phyloP scores from a whole-genome alignment of 2,329 filamentous ascomycete species.

The Rhexocercosporidium sp. region DNA sequence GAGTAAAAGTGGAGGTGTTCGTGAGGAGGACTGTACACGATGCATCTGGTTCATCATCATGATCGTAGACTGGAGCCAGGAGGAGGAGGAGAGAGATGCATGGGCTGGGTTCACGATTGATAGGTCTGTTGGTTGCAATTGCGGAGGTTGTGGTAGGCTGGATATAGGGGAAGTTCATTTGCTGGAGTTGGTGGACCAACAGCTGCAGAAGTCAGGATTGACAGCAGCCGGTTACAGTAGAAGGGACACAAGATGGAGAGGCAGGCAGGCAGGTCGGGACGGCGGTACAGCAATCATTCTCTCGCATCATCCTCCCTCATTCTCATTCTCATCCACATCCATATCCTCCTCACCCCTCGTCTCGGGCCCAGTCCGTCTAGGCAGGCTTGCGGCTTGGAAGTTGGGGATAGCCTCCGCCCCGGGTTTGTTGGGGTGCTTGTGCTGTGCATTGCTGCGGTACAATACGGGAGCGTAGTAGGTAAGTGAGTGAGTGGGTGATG shows the following conservation, averaged over 20 bases:
- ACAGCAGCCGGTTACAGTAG: neutral
- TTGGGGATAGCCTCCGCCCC: slow-evolving; percentile 7
- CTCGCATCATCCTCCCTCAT: no score
- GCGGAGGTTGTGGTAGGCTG: slow-evolving; percentile 16
- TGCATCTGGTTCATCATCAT: neutral
- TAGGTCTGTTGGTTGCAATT: slow-evolving; percentile 18
- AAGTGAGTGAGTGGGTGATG: neutral
- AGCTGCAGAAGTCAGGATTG: slow-evolving; percentile 4
- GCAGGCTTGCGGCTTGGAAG: slow-evolving; percentile 3
- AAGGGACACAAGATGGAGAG: neutral
- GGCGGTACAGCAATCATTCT: no score
- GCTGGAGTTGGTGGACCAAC: slow-evolving; percentile 9
- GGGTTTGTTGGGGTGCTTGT: neutral
- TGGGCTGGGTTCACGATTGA: neutral
- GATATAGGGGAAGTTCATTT: slow-evolving; percentile 2
- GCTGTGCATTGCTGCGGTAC: slow-evolving; percentile 10
- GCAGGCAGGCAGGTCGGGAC: neutral
- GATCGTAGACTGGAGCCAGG: neutral
- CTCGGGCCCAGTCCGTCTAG: slow-evolving; percentile 11
- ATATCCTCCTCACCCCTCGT: no score
- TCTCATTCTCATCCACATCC: neutral
- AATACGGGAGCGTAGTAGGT: no score
- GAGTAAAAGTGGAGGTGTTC: slow-evolving; percentile 8
- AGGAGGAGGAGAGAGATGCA: neutral
- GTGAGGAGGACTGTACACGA: slow-evolving; percentile 5